Base-by-base conservation (phyloP, 2,329 filamentous ascomycete species). In the Alternaria viburni region DNA sequence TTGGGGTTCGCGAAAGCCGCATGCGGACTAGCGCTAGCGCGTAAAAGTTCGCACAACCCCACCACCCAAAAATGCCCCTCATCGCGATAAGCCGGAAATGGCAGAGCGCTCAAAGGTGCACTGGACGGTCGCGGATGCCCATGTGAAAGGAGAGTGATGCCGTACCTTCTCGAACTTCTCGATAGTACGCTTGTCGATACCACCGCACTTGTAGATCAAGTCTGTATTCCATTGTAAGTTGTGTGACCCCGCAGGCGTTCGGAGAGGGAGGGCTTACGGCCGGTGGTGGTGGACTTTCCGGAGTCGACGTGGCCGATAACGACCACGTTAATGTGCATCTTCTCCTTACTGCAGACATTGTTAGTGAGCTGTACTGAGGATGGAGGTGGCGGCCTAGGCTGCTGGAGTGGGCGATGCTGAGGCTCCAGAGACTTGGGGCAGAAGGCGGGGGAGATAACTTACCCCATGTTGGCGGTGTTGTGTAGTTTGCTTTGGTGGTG, bases 141-240 rank as follows among this genome's bases (percentile, higher is more conserved):
- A n/a, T 46, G 28, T 62, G 52, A 67, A 73, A 69, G 54, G 68
- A 66, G 69, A 70, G 67, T 61, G 61, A 67, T 64, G 55, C 28
- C 89, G 83, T 86, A 96, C 93, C 93, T 99, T 99, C 94, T 99
- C 96, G 91, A 99, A 99, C 92, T 99, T 99, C 92, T 99, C 96
- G 84, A 99, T 99, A 86, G 95, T 98, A 93, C 96, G 95, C 90
- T 95, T 93, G 93, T 99, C 96, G 83, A 98, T 99, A 93, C 96
- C 96, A 91, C 96, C 96, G 89, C 96, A 98, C 92, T 99, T 95
- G 93, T 98, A 98, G 92, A 99, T 98, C 90, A 99, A 91, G 89
- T 86, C 83, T 85, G 80, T 95, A 91, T 83, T 84, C 77, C 79
- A 74, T 76, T 74, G 74, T 79, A 67, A 74, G 70, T 66, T 67